These are phyloP conservation scores for Gnomoniopsis sp. DNA, from an alignment of 2,329 filamentous ascomycete genomes.

Conservation along the genomic window DNA sequence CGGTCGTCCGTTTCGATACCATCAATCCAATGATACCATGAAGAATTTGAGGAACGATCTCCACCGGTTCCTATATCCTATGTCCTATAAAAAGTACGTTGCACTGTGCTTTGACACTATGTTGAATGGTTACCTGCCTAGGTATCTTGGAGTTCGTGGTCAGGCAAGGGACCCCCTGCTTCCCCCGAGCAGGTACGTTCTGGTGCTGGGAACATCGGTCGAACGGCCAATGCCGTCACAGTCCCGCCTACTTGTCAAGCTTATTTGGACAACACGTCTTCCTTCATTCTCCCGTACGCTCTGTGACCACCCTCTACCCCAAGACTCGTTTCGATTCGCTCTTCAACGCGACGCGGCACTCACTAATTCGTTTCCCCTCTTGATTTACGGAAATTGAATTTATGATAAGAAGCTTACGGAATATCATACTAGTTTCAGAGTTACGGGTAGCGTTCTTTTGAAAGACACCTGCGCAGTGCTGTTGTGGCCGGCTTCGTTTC, in stretches of 20 bases:
- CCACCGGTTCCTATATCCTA: neutral
- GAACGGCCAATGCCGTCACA: too few species aligned
- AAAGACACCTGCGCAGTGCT: neutral
- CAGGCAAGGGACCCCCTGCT: too few species aligned
- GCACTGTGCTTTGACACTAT: too few species aligned
- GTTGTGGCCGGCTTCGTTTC: conserved; percentile 3
- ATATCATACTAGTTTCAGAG: neutral
- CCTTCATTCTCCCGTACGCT: neutral
- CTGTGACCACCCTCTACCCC: neutral
- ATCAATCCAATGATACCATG: conserved; percentile 14
- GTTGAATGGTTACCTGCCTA: too few species aligned
- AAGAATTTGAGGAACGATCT: neutral
- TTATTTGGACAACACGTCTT: neutral
- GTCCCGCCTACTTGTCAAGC: neutral
- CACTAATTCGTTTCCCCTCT: neutral
- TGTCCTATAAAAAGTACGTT: too few species aligned
- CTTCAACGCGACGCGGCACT: neutral
- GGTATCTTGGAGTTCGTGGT: too few species aligned
- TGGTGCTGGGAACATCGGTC: too few species aligned
- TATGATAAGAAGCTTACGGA: neutral
- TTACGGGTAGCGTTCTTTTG: neutral
- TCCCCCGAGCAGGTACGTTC: too few species aligned
- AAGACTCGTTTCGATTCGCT: neutral
- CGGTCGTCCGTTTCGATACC: neutral
- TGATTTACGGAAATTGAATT: neutral